Evolutionary conservation across 495 filamentous ascomycete genomes (phyloP).

Genomic region (Xeromyces bisporus): DNA sequence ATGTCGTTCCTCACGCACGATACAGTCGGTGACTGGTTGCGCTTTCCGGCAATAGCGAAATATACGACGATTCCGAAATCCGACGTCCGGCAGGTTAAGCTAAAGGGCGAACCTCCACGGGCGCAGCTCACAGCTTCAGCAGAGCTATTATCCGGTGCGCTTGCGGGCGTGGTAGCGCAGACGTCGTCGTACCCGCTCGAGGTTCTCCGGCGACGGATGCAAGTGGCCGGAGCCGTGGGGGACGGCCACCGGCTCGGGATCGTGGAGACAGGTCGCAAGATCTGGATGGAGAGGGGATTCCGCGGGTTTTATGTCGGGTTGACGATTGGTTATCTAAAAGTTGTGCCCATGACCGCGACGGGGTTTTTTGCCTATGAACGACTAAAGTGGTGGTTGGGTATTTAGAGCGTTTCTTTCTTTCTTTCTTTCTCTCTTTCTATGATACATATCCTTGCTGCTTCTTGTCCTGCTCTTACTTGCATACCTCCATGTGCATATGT

Average conservation of each 20-base stretch:
- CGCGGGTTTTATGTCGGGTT: slow-evolving; percentile 84
- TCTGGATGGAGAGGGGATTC: slow-evolving; percentile 58
- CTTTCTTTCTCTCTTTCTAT: not conserved
- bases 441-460: too few relatives aligned
- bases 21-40: slow-evolving; percentile 63
- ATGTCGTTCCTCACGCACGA: slow-evolving; percentile 97
- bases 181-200: slow-evolving; percentile 87
- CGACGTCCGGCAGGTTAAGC: slow-evolving; percentile 6
- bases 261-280: slow-evolving; percentile 54
- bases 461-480: not conserved
- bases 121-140: slow-evolving; percentile 48
- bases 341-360: slow-evolving; percentile 78
- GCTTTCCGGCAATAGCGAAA: slow-evolving; percentile 40
- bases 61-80: slow-evolving; percentile 47
- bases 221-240: slow-evolving; percentile 85
- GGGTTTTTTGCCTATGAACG: slow-evolving; percentile 70
- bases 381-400: slow-evolving; percentile 54
- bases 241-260: slow-evolving; percentile 68
- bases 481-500: not conserved
- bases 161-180: slow-evolving; percentile 77
- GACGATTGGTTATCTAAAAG: slow-evolving; percentile 87
- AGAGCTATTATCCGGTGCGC: slow-evolving; percentile 65
- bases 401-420: slow-evolving; percentile 26
- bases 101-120: slow-evolving; percentile 14
- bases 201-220: slow-evolving; percentile 82